A percentile compares a stretch with the other conserved stretches of the same genome.
Evolutionary conservation across 139 green algal genomes (phyloP).

Genomic region (Picocystis salinarum): DNA sequence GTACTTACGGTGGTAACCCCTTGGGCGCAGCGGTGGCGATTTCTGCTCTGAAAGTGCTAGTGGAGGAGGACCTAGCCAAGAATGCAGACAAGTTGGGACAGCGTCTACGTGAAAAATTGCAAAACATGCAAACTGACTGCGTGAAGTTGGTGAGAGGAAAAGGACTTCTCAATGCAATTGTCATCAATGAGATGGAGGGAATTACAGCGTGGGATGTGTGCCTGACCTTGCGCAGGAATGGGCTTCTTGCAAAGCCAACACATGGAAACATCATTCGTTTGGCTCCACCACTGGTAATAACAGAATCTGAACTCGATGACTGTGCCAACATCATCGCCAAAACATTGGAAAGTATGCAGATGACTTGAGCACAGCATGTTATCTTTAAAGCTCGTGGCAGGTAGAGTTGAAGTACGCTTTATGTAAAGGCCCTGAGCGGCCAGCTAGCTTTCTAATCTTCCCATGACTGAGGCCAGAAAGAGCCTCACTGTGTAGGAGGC

Average conservation of each 20-base stretch:
- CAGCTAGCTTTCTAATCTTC: too few relatives aligned
- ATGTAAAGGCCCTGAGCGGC: too few relatives aligned
- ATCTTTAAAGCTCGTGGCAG: too few relatives aligned
- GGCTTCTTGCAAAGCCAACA: constrained; percentile 85
- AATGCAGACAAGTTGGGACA: constrained; percentile 44
- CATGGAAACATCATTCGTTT: constrained; percentile 76
- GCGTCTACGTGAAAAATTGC: constrained; percentile 38
- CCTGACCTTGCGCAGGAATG: constrained; percentile 54
- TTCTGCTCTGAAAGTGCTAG: constrained; percentile 75
- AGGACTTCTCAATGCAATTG: constrained; percentile 71
- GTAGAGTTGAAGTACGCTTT: too few relatives aligned
- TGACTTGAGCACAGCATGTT: too few relatives aligned
- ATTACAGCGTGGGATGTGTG: constrained; percentile 72
- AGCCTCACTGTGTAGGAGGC: too few relatives aligned
- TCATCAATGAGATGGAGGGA: constrained; percentile 47
- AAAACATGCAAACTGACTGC: constrained; percentile 10
- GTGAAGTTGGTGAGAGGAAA: constrained; percentile 46
- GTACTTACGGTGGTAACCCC: constrained; percentile 86
- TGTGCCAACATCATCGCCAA: too few relatives aligned
- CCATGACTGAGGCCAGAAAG: too few relatives aligned
- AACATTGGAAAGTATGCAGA: too few relatives aligned
- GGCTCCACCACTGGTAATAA: constrained; percentile 24
- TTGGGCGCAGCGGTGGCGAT: constrained; percentile 63
- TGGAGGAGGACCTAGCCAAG: constrained; percentile 76
- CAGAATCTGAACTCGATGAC: not conserved